A percentile compares a stretch with the other conserved stretches of the same genome.
phyloP scores from a whole-genome alignment of 495 filamentous ascomycete genomes.

The Penicillium coffeae region DNA sequence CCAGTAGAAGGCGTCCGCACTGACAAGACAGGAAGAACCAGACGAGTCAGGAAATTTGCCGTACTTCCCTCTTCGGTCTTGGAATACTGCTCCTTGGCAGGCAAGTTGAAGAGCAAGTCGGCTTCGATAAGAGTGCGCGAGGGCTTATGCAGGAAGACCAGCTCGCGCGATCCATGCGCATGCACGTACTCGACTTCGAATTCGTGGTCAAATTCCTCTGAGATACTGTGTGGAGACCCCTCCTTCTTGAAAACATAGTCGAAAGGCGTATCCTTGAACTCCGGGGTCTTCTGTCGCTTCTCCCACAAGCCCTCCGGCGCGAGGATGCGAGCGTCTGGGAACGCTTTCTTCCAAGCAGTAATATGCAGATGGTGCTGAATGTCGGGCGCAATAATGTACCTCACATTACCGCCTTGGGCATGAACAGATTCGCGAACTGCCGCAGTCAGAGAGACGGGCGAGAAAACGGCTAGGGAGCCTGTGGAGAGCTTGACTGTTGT shows the following conservation, averaged over 20 bases:
- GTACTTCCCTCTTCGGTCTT: slow-evolving; percentile 50
- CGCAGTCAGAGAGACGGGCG: slow-evolving; percentile 76
- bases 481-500: slow-evolving; percentile 71
- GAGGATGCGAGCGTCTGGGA: slow-evolving; percentile 72
- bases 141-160: slow-evolving; percentile 82
- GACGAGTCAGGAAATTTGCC: slow-evolving; percentile 56
- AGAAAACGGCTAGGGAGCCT: slow-evolving; percentile 84
- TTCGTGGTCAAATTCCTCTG: slow-evolving; percentile 76
- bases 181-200: slow-evolving; percentile 84
- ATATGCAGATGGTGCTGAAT: slow-evolving; percentile 92
- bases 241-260: slow-evolving; percentile 59
- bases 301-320: slow-evolving; percentile 82
- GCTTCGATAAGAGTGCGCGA: slow-evolving; percentile 82
- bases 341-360: slow-evolving; percentile 75
- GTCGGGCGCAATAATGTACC: slow-evolving; percentile 82
- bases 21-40: slow-evolving; percentile 58
- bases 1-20: slow-evolving; percentile 57
- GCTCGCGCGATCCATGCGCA: slow-evolving; percentile 76
- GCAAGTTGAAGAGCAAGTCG: slow-evolving; percentile 89
- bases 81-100: slow-evolving; percentile 83
- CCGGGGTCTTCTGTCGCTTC: slow-evolving; percentile 66
- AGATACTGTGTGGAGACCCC: slow-evolving; percentile 51
- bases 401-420: slow-evolving; percentile 65
- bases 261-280: slow-evolving; percentile 67
- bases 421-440: slow-evolving; percentile 66